Evolutionary conservation across 202 grass and related monocot species (phyloP), one percentile per base, ranked within the genome.

Genomic region (Carex arenaria): DNA sequence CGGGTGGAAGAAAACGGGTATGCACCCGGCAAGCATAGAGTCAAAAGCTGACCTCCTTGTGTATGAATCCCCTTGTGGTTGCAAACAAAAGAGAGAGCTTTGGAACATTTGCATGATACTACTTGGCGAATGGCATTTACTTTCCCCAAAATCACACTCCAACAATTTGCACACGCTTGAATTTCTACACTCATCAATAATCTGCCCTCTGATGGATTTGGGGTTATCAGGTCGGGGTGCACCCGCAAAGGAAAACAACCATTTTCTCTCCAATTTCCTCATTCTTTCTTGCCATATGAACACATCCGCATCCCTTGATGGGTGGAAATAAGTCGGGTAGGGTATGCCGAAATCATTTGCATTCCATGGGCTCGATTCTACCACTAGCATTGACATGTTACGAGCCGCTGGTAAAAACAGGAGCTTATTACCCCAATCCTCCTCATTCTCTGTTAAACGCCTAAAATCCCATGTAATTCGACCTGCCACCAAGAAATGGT

Each of bases 401-500:
- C 67, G 94, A 2, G 95, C 95, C 2, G 90, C 92, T 2, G 95
- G 95, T 85, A 94, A 65, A 84, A 98, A 94, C 0, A 98, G 85
- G 65, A 98, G 86, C 78, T 98, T 98, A 85, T 90, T 98, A 10
- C 95, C 95, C 95, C 95, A 98, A 85, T 94, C 95, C 4, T 85
- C 74, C 30, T 98, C 87, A 4, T 80, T 36, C 8, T 98, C 92
- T 0, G 95, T 85, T 80, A 99, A 67, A n/a, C 96, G 84, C 76
- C 96, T 93, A 86, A 99, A 99, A 88, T 99, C 96, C 96, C 96
- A 99, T 1, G 96, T 93, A 13, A 99, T 99, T 86, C 96, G 94
- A 0, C 96, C 96, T 0, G 89, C 96, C 3, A 99, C 96, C 61
- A 99, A 78, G 88, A 99, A 99, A 85, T 99, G 96, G 82, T 99